Base-by-base conservation (phyloP, 2,329 filamentous ascomycete genomes). In the Aspergillus unguis region DNA sequence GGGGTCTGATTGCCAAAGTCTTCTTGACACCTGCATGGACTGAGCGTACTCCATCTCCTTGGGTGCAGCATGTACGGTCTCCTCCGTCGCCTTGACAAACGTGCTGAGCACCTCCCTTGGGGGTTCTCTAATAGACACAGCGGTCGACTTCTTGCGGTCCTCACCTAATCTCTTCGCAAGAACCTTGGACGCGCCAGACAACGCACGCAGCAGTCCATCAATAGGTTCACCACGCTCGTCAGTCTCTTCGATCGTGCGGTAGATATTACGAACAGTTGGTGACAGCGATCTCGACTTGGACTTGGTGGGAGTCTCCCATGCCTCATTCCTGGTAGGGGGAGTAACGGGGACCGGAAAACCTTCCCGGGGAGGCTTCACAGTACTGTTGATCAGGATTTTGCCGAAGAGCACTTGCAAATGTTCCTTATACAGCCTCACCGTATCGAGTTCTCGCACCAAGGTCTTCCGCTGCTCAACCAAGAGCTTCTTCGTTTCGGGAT, bases 371-470 rank as follows among this genome's bases (percentile, higher is more conserved):
- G 23, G 35, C 25, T 51, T 44, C 23, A 44, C 28, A 25, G 29
- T 36, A 28, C 17, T 29, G 7, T 36, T 49, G 25, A 42, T 31
- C n/a, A 53, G 53, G 35, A 37, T 29, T 26, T 53, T 56, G 37
- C 54, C 57, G 53, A 60, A 58, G 28, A 44, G 64, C 23, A 55
- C 56, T 37, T 71, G 66, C 37, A 71, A 52, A 40, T 71, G 65
- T 43, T 72, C 71, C 48, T 67, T 71, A 49, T 66, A 66, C 17
- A 66, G 53, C 29, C 71, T 68, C n/a, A 68, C 60, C 8, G 59
- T 61, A 53, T 74, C 71, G 27, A 73, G 48, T 45, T 73, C 68
- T 42, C 65, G 62, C 5, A 74, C 70, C 36, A 74, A 58, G 17
- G 62, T 62, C 53, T 63, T 68, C 10, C 71, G 65, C 40, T 71